Percentiles rank a stretch among this genome's conserved stretches.
phyloP scores from a whole-genome alignment of 176 grass and related monocot genomes.

The Miscanthus lutarioriparius region DNA sequence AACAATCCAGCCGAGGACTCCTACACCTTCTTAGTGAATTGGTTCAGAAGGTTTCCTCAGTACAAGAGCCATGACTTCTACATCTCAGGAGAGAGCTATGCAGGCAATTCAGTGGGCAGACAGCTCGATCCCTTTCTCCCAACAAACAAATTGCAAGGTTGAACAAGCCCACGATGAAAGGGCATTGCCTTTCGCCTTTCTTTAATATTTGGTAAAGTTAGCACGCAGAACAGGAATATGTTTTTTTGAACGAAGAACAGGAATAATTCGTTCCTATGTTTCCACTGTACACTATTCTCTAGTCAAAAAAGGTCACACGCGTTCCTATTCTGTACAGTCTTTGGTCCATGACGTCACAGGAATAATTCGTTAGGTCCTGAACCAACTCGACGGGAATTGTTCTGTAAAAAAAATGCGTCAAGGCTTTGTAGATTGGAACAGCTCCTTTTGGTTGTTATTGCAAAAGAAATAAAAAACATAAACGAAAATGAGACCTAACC shows the following conservation, averaged over 20 bases:
- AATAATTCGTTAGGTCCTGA: slow-evolving; percentile 33
- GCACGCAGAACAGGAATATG: slow-evolving; percentile 10
- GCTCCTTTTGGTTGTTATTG: slow-evolving; percentile 17
- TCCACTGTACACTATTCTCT: slow-evolving; percentile 30
- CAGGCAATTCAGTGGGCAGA: slow-evolving; percentile 30
- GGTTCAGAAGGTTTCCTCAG: slow-evolving; percentile 43
- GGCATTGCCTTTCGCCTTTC: background rate
- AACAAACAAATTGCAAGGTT: slow-evolving; percentile 27
- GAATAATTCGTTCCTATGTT: background rate
- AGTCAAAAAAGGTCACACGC: slow-evolving; percentile 30
- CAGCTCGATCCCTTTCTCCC: slow-evolving; percentile 35
- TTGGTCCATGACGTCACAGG: slow-evolving; percentile 23
- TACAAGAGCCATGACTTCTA: slow-evolving; percentile 49
- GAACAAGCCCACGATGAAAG: slow-evolving; percentile 38
- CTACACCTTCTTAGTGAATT: slow-evolving; percentile 42
- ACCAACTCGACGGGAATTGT: slow-evolving; percentile 27
- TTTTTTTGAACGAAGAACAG: too few relatives aligned
- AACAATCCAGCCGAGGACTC: slow-evolving; percentile 32
- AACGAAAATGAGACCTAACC: background rate
- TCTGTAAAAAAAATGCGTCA: background rate
- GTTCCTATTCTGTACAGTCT: slow-evolving; percentile 8
- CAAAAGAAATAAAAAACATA: background rate
- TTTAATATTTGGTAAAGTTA: slow-evolving; percentile 26
- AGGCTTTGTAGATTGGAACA: background rate
- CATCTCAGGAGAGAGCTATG: slow-evolving; percentile 55